phyloP scores from a whole-genome alignment of 306 rosid species.

The Quercus ilex region DNA sequence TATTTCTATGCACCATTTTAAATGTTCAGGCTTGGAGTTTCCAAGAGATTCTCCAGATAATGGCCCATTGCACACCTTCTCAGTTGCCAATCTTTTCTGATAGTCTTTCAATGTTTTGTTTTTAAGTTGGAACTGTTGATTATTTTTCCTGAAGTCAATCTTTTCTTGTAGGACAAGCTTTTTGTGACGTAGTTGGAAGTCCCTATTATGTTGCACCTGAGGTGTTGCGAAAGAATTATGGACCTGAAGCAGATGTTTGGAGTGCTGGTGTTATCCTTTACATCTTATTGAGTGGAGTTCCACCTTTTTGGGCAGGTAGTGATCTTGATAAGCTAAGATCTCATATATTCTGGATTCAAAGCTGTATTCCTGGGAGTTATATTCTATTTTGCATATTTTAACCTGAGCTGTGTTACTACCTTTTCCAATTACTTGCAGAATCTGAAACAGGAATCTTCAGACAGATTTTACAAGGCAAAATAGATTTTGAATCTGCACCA shows the following conservation, averaged over 20 bases:
- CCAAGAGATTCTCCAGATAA: not conserved
- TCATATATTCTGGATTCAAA: not conserved
- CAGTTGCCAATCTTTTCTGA: constrained; percentile 1
- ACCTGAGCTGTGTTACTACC: constrained; percentile 6
- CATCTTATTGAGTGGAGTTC: constrained; percentile 84
- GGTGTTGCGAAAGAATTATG: constrained; percentile 69
- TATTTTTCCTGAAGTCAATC: constrained; percentile 13
- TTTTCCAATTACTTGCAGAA: constrained; percentile 46
- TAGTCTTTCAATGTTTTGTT: not conserved
- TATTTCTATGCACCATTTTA: not conserved
- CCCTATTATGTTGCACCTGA: constrained; percentile 92
- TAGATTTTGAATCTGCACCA: constrained; percentile 76
- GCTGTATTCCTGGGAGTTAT: constrained; percentile 2
- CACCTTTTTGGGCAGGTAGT: constrained; percentile 95
- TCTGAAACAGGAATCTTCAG: constrained; percentile 82
- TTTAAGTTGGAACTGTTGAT: not conserved
- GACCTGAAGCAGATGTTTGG: constrained; percentile 90
- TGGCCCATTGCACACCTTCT: not conserved
- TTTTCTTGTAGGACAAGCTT: constrained; percentile 57
- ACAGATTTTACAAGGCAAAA: constrained; percentile 64
- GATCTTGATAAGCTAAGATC: constrained; percentile 19
- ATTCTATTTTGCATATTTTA: not conserved
- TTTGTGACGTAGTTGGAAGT: constrained; percentile 80
- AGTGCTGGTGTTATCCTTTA: constrained; percentile 94
- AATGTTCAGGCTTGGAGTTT: too few species aligned